These are phyloP conservation scores for Termitomyces sp. DNA, from an alignment of 768 basidiomycete species.

Conservation along the genomic window DNA sequence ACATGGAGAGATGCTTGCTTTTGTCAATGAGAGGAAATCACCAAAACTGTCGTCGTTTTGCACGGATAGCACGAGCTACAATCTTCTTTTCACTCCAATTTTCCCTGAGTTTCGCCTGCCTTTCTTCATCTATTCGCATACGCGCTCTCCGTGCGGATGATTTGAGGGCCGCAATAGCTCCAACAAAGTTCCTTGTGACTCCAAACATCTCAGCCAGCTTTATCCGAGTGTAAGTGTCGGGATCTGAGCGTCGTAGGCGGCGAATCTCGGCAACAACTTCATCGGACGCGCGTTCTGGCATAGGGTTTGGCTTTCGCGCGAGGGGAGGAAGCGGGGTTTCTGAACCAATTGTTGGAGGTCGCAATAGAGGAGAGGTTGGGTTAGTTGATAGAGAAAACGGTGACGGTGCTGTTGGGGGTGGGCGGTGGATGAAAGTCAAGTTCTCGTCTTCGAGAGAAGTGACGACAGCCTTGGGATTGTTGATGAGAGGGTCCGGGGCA, in stretches of 20 bases:
- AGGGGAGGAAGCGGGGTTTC: conserved; percentile 42
- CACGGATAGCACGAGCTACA: conserved; percentile 57
- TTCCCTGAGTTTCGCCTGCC: conserved; percentile 48
- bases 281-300: conserved; percentile 42
- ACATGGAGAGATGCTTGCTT: conserved; percentile 7
- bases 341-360: conserved; percentile 27
- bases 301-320: conserved; percentile 30
- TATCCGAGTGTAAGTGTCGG: conserved; percentile 53
- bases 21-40: conserved; percentile 28
- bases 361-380: conserved; percentile 71
- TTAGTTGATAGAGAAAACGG: conserved; percentile 67
- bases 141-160: conserved; percentile 43
- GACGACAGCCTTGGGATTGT: conserved; percentile 49
- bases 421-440: conserved; percentile 80
- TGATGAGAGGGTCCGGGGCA: conserved; percentile 53
- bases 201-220: conserved; percentile 76
- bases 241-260: conserved; percentile 54
- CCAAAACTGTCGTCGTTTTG: conserved; percentile 73
- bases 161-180: conserved; percentile 58
- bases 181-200: conserved; percentile 68
- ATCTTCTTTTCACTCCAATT: conserved; percentile 73
- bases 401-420: conserved; percentile 75
- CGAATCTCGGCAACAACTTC: conserved; percentile 55
- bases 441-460: conserved; percentile 47
- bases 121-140: conserved; percentile 24